Evolutionary conservation across 2,329 filamentous ascomycete genomes (phyloP).

Genomic region (Eutypella sp.): DNA sequence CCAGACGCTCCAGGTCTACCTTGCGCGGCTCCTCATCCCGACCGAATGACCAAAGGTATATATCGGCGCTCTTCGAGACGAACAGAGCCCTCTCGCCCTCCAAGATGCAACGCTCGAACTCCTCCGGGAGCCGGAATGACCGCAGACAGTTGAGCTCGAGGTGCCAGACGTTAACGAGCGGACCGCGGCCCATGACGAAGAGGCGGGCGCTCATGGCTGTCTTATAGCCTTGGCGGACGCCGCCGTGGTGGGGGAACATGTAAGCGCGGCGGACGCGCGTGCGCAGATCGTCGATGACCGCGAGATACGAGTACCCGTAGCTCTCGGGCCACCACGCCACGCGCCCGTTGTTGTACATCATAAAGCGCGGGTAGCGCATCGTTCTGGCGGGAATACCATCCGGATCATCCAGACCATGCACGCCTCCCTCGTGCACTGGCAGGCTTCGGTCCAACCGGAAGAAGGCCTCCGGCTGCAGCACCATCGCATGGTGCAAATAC

Average conservation of each 20-base stretch:
- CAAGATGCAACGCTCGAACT: conserved; percentile 20
- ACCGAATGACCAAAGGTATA: conserved; percentile 23
- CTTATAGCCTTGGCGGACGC: conserved; percentile 19
- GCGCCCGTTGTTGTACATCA: conserved; percentile 24
- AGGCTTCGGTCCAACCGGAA: conserved; percentile 21
- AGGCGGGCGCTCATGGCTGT: conserved; percentile 25
- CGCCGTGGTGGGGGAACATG: conserved; percentile 18
- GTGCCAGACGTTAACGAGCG: conserved; percentile 25
- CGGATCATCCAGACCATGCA: conserved; percentile 20
- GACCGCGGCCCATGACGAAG: conserved; percentile 22
- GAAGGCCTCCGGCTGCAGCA: conserved; percentile 18
- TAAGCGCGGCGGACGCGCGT: conserved; percentile 22
- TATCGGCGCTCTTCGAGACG: conserved; percentile 17
- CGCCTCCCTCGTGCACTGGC: conserved; percentile 20
- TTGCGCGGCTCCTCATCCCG: conserved; percentile 9
- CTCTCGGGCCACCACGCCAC: conserved; percentile 28
- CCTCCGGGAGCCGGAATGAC: conserved; percentile 17
- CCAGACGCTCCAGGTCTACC: conserved; percentile 10
- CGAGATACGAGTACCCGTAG: conserved; percentile 23
- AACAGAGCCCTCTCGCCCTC: conserved; percentile 24
- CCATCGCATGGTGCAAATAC: conserved; percentile 22
- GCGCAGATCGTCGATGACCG: conserved; percentile 26
- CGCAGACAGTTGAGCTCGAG: conserved; percentile 18
- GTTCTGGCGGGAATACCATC: conserved; percentile 14
- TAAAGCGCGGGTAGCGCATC: conserved; percentile 19